Conservation (phyloP, 192 early-diverging fungal species). For the Coemansia sp. region DNA sequence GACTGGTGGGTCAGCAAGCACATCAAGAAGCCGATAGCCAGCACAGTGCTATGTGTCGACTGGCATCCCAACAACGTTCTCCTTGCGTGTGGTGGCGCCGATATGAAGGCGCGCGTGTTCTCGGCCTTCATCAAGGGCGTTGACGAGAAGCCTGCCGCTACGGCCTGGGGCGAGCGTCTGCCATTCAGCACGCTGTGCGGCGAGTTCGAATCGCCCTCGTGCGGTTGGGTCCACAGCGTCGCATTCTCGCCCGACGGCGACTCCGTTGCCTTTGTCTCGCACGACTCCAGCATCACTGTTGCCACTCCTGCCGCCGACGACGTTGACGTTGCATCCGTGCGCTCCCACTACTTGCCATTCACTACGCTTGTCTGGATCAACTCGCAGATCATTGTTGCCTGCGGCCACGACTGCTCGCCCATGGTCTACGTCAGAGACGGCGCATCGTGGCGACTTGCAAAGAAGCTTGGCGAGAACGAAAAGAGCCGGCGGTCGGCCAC, state of each 20-base stretch:
- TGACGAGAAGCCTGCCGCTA: constrained; percentile 83
- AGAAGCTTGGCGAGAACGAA: constrained; percentile 78
- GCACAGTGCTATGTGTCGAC: constrained; percentile 83
- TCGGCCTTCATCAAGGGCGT: constrained; percentile 95
- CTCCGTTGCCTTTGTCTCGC: constrained; percentile 76
- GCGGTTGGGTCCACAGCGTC: constrained; percentile 93
- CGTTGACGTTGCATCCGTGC: constrained; percentile 59
- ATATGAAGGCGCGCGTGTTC: constrained; percentile 90
- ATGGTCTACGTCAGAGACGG: constrained; percentile 70
- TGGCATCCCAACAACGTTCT: constrained; percentile 98
- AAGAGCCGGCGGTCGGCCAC: constrained; percentile 57
- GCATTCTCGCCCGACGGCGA: constrained; percentile 87
- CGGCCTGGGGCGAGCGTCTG: constrained; percentile 91
- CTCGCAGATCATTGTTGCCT: constrained; percentile 76
- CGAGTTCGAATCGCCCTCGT: constrained; percentile 71
- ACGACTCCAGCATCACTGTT: constrained; percentile 85
- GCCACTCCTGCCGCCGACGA: constrained; percentile 66
- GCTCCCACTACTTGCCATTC: constrained; percentile 71
- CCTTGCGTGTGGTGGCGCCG: constrained; percentile 84
- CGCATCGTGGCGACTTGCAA: constrained; percentile 48
- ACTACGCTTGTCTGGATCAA: constrained; percentile 75
- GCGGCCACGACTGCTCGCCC: constrained; percentile 93
- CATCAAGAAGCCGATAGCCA: constrained; percentile 88
- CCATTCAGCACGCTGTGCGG: constrained; percentile 91
- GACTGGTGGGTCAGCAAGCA: constrained; percentile 98